phyloP scores from a whole-genome alignment of 2,329 filamentous ascomycete species.

The Epichloe glyceriae region DNA sequence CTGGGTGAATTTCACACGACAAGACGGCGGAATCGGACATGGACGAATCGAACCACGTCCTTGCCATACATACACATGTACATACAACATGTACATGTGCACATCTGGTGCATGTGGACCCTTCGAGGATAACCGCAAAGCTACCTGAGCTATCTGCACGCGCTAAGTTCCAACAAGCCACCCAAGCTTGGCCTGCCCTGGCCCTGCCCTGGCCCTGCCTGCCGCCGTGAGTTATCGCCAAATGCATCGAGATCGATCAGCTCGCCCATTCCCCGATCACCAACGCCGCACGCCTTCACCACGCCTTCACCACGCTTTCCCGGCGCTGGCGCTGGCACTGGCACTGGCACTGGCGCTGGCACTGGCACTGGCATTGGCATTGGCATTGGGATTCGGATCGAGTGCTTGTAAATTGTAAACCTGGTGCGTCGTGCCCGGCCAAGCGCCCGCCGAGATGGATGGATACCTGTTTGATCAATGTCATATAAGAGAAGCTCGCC shows the following conservation, averaged over 20 bases:
- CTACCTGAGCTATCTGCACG: conserved; percentile 2
- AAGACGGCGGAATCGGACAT: too few relatives aligned
- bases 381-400: too few relatives aligned
- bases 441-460: not conserved
- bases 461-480: not conserved
- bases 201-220: too few relatives aligned
- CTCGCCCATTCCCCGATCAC: conserved; percentile 5
- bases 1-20: too few relatives aligned
- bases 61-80: too few relatives aligned
- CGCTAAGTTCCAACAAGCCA: not conserved
- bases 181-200: not conserved
- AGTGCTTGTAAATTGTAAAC: not conserved
- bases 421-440: not conserved
- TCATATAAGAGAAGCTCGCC: not conserved
- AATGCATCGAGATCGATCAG: conserved; percentile 7
- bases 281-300: not conserved
- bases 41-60: too few relatives aligned
- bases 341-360: too few relatives aligned
- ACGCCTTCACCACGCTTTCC: not conserved
- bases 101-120: not conserved
- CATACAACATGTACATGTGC: too few relatives aligned
- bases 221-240: not conserved
- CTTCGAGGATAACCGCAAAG: not conserved
- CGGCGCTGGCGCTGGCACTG: too few relatives aligned
- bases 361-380: too few relatives aligned